Evolutionary conservation across 2,329 filamentous ascomycete genomes (phyloP).

Genomic region (Talaromyces sp.): DNA sequence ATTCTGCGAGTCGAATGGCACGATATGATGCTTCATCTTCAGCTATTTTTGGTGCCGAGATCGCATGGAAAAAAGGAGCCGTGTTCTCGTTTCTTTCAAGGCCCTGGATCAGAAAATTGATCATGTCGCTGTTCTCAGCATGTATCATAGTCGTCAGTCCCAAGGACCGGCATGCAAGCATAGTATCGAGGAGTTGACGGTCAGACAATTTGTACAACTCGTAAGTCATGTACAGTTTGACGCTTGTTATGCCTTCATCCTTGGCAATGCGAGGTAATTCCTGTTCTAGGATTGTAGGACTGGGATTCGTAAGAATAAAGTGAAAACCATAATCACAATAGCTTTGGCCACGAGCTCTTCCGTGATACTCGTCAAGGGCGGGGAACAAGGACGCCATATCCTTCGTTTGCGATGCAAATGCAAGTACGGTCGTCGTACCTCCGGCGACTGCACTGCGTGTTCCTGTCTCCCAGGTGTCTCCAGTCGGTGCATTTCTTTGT

Average conservation of each 20-base stretch:
- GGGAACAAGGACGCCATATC: neutral
- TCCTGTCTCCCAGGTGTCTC: slow-evolving; percentile 49
- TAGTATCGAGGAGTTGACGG: slow-evolving; percentile 41
- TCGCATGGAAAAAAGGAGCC: slow-evolving; percentile 43
- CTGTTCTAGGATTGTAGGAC: slow-evolving; percentile 31
- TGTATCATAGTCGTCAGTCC: slow-evolving; percentile 41
- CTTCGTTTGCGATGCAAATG: neutral
- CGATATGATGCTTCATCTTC: slow-evolving; percentile 49
- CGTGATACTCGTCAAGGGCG: slow-evolving; percentile 25
- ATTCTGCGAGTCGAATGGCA: slow-evolving; percentile 49
- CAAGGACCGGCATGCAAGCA: slow-evolving; percentile 38
- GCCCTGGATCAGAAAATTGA: slow-evolving; percentile 35
- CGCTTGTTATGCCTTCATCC: slow-evolving; percentile 40
- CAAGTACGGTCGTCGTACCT: slow-evolving; percentile 52
- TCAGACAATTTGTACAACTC: slow-evolving; percentile 41
- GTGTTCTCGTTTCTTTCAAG: slow-evolving; percentile 35
- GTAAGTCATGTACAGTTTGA: slow-evolving; percentile 50
- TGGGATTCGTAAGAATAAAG: slow-evolving; percentile 40
- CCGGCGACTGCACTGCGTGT: slow-evolving; percentile 56
- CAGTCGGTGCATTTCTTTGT: slow-evolving; percentile 37
- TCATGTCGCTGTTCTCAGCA: slow-evolving; percentile 48
- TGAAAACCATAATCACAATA: slow-evolving; percentile 58
- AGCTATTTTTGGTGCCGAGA: slow-evolving; percentile 40
- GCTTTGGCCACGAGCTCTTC: slow-evolving; percentile 42
- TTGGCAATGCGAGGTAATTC: slow-evolving; percentile 40